Conservation (phyloP, 2,329 filamentous ascomycete genomes). For the Neoarthrinium moseri region DNA sequence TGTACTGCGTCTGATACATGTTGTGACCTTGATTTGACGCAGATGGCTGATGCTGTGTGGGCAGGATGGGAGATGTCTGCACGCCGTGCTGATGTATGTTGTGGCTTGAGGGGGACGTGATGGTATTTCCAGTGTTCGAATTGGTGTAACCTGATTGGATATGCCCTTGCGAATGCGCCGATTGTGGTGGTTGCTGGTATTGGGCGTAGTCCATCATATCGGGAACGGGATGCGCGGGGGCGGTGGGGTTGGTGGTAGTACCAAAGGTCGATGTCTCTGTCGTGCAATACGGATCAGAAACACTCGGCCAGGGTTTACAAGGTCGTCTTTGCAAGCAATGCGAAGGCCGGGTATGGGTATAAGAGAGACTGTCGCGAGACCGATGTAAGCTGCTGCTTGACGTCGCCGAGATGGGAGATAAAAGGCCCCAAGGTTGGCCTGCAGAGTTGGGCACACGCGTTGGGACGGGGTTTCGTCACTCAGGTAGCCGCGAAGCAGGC, state of each 20-base stretch:
- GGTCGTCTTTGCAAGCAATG: slow-evolving; percentile 7
- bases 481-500: slow-evolving; percentile 42
- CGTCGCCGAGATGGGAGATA: slow-evolving; percentile 22
- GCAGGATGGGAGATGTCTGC: slow-evolving; percentile 77
- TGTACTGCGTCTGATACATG: slow-evolving; percentile 79
- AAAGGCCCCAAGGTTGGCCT: slow-evolving; percentile 35
- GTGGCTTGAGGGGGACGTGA: slow-evolving; percentile 72
- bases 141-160: slow-evolving; percentile 62
- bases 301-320: slow-evolving; percentile 21
- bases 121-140: slow-evolving; percentile 53
- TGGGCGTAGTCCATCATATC: slow-evolving; percentile 72
- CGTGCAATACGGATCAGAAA: slow-evolving; percentile 25
- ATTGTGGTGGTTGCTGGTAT: slow-evolving; percentile 69
- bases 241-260: slow-evolving; percentile 27
- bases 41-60: slow-evolving; percentile 71
- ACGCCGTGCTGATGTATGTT: slow-evolving; percentile 65
- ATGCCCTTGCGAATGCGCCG: slow-evolving; percentile 57
- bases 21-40: slow-evolving; percentile 65
- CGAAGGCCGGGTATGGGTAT: not conserved
- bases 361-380: slow-evolving; percentile 1
- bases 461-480: slow-evolving; percentile 39
- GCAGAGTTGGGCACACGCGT: slow-evolving; percentile 46
- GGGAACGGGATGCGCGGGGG: slow-evolving; percentile 25
- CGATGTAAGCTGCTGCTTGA: slow-evolving; percentile 17
- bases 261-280: slow-evolving; percentile 26